Conservation (phyloP, 768 basidiomycete genomes). For the Lactarius pseudohatsudake region DNA sequence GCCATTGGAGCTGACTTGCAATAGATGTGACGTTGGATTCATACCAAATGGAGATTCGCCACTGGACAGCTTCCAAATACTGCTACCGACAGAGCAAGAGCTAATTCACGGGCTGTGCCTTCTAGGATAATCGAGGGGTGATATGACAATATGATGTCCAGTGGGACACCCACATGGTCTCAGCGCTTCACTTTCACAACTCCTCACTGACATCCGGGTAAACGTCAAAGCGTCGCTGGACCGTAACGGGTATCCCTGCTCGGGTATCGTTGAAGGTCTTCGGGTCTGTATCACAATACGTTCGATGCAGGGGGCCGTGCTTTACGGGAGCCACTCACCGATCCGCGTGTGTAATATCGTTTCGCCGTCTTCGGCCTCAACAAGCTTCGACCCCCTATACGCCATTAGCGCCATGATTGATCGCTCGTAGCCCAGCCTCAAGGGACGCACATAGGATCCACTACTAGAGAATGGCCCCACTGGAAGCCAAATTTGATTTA, state of each 20-base stretch:
- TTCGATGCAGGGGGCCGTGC: conserved; percentile 4
- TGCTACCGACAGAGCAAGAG: not conserved
- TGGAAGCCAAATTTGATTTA: conserved; percentile 33
- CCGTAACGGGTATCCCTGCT: conserved; percentile 86
- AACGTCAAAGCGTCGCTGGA: conserved; percentile 89
- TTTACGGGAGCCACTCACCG: conserved; percentile 49
- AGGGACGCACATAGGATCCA: conserved; percentile 76
- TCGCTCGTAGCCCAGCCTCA: conserved; percentile 14
- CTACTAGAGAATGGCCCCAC: conserved; percentile 91
- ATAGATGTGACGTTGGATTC: not conserved
- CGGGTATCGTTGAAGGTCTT: conserved; percentile 63
- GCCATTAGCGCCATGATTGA: conserved; percentile 1
- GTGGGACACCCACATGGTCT: not conserved
- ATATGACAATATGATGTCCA: conserved; percentile 1
- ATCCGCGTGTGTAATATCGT: conserved; percentile 78
- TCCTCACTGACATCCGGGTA: conserved; percentile 68
- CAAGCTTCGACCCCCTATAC: conserved; percentile 69
- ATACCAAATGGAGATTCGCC: not conserved
- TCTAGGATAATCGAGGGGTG: not conserved
- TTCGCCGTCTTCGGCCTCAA: conserved; percentile 74
- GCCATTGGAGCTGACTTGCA: not conserved
- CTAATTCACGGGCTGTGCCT: not conserved
- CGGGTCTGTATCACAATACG: conserved; percentile 49
- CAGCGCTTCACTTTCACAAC: conserved; percentile 18
- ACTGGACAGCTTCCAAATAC: not conserved